These are phyloP conservation scores for Cryptococcus wingfieldii DNA, from an alignment of 1,284 basidiomycete species.

Conservation along the genomic window DNA sequence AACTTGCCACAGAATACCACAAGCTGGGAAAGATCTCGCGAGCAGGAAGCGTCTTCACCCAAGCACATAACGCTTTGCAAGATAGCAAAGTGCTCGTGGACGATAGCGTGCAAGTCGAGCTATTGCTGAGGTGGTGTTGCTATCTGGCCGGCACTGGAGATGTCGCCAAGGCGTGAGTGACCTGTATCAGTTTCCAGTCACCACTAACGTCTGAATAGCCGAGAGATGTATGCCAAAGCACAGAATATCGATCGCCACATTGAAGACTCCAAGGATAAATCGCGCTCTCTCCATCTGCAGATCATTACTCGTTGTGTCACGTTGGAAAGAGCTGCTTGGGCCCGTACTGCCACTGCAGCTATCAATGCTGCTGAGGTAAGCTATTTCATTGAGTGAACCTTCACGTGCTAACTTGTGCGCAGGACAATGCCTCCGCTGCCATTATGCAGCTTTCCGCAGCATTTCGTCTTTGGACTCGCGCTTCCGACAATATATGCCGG, in stretches of 20 bases:
- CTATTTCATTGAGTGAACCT: not conserved
- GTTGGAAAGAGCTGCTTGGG: constrained; percentile 67
- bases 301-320: constrained; percentile 58
- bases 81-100: constrained; percentile 19
- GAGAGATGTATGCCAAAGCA: constrained; percentile 16
- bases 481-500: constrained; percentile 64
- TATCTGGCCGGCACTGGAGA: constrained; percentile 62
- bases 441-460: constrained; percentile 64
- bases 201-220: constrained; percentile 1
- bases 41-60: constrained; percentile 61
- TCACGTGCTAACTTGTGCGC: constrained; percentile 1
- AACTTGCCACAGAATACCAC: constrained; percentile 71
- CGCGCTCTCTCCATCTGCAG: constrained; percentile 48
- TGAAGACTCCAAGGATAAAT: constrained; percentile 6
- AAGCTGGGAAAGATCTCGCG: constrained; percentile 68
- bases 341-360: constrained; percentile 62
- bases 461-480: constrained; percentile 73
- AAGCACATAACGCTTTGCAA: constrained; percentile 52
- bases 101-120: constrained; percentile 50
- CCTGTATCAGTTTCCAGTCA: not conserved
- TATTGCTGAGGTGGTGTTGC: constrained; percentile 64
- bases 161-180: constrained; percentile 58
- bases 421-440: constrained; percentile 65
- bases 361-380: constrained; percentile 65
- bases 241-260: constrained; percentile 51